Evolutionary conservation across 352 stramenopile genomes (phyloP).

Genomic region (Phytopythium boreale): DNA sequence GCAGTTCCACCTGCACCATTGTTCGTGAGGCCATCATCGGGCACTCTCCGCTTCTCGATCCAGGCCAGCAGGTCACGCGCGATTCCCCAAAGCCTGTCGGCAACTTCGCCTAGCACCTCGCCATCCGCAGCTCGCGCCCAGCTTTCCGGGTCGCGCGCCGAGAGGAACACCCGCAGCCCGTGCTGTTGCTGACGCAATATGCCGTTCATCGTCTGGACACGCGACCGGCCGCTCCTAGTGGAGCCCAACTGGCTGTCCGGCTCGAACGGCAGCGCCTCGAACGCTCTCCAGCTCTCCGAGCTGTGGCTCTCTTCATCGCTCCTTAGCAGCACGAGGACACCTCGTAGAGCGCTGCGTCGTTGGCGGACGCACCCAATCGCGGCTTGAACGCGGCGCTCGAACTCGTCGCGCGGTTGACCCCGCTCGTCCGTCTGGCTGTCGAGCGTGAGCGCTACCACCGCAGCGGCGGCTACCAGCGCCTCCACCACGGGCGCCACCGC

Average conservation of each 20-base stretch:
- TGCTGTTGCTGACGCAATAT: conserved; percentile 19
- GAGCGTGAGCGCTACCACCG: conserved; percentile 6
- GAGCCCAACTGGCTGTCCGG: conserved; percentile 17
- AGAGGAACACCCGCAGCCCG: conserved; percentile 3
- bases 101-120: background rate
- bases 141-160: background rate
- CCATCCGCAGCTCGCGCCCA: no score
- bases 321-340: background rate
- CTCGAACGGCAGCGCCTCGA: conserved; percentile 17
- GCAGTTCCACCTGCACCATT: background rate
- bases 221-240: conserved; percentile 19
- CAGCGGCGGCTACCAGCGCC: conserved; percentile 7
- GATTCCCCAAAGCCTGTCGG: background rate
- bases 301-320: background rate
- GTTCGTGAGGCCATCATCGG: background rate
- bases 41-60: background rate
- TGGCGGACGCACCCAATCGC: no score
- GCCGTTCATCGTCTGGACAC: conserved; percentile 14
- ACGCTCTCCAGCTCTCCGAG: conserved; percentile 13
- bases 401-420: background rate
- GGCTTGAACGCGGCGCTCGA: background rate
- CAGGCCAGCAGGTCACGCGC: background rate
- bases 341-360: background rate
- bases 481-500: conserved; percentile 9
- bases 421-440: conserved; percentile 10